Percentiles rank a stretch among this genome's conserved stretches.
Evolutionary conservation across 2,329 filamentous ascomycete species (phyloP).

Genomic region (Fusarium albosuccineum): DNA sequence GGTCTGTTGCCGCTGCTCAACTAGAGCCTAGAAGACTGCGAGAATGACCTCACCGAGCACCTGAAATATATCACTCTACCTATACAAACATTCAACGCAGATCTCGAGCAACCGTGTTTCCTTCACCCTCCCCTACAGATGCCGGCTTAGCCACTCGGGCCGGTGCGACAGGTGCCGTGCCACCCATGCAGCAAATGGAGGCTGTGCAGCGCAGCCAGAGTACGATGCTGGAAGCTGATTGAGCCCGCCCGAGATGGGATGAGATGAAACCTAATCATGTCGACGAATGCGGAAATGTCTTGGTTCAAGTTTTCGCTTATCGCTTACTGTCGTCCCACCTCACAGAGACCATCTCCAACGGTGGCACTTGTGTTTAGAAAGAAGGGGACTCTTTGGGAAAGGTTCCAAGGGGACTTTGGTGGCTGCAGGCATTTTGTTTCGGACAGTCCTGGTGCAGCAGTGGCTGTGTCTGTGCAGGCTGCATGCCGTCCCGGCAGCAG

Average conservation of each 20-base stretch:
- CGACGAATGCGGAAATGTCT: neutral
- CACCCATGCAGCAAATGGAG: constrained; percentile 24
- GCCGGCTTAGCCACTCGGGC: constrained; percentile 32
- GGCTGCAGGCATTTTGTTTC: constrained; percentile 12
- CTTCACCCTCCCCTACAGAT: neutral
- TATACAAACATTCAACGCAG: too few species aligned
- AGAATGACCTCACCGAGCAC: neutral
- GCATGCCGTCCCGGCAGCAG: neutral
- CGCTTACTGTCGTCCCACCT: neutral
- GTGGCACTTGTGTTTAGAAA: neutral
- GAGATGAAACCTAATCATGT: neutral
- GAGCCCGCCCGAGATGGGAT: neutral
- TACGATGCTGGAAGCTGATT: neutral
- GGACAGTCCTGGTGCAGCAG: neutral
- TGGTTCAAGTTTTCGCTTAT: neutral
- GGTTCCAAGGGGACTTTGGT: constrained; percentile 1
- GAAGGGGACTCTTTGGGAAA: neutral
- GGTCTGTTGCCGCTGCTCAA: too few species aligned
- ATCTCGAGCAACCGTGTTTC: neutral
- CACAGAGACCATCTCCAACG: too few species aligned
- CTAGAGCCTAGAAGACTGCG: too few species aligned
- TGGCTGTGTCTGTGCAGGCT: constrained; percentile 2
- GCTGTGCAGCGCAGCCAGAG: constrained; percentile 17
- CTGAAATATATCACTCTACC: neutral
- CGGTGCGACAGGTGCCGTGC: constrained; percentile 25